A percentile compares a stretch with the other conserved stretches of the same genome.
These are phyloP conservation scores for Metschnikowia aberdeeniae DNA, from an alignment of 805 yeast genomes.

Conservation along the genomic window DNA sequence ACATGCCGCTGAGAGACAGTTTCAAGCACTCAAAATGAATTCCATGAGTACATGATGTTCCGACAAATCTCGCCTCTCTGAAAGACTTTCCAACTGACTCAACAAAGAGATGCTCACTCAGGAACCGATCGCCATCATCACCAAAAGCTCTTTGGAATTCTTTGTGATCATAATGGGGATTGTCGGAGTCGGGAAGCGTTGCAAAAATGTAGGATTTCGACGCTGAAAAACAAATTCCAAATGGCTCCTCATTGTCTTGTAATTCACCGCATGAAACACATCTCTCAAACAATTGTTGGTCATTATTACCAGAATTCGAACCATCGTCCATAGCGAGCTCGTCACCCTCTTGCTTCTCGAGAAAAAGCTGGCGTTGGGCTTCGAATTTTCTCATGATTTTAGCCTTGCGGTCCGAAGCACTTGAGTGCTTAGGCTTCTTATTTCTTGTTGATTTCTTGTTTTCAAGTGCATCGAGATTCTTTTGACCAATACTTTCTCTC, in stretches of 20 bases:
- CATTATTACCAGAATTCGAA: neutral
- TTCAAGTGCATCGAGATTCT: constrained; percentile 47
- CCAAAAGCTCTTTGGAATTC: constrained; percentile 21
- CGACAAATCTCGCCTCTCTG: neutral
- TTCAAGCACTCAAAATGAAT: constrained; percentile 46
- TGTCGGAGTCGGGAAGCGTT: constrained; percentile 31
- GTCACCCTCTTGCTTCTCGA: constrained; percentile 27
- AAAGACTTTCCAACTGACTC: constrained; percentile 20
- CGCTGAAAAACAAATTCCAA: constrained; percentile 57
- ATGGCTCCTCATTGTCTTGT: constrained; percentile 34
- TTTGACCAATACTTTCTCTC: constrained; percentile 54
- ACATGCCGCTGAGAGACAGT: constrained; percentile 12
- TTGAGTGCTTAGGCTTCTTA: constrained; percentile 49
- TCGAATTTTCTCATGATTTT: constrained; percentile 60
- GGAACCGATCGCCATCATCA: constrained; percentile 2
- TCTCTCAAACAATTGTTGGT: constrained; percentile 6
- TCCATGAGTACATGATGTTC: constrained; percentile 45
- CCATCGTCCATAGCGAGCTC: neutral
- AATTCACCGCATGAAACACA: constrained; percentile 26
- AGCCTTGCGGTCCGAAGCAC: constrained; percentile 60
- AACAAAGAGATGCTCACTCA: neutral
- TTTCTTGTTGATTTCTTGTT: constrained; percentile 24
- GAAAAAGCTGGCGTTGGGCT: constrained; percentile 46
- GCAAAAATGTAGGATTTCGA: constrained; percentile 48
- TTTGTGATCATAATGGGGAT: constrained; percentile 7